phyloP scores from a whole-genome alignment of 2,329 filamentous ascomycete genomes.

The Dactylella cylindrospora region DNA sequence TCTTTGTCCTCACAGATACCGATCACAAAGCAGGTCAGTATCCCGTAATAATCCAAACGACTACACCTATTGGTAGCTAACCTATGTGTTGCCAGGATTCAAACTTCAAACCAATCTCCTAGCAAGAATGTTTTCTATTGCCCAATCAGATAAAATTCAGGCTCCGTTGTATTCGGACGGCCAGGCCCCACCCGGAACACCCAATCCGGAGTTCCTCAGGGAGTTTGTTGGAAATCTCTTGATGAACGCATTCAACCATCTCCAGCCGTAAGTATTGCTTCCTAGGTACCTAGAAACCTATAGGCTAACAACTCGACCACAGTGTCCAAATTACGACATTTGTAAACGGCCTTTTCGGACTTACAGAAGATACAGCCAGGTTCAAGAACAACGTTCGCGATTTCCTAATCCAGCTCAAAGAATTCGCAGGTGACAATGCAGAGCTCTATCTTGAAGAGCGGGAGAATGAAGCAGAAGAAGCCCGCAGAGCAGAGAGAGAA shows the following conservation, averaged over 20 bases:
- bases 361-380: conserved; percentile 85
- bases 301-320: conserved; percentile 18
- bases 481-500: conserved; percentile 84
- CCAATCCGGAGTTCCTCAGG: conserved; percentile 85
- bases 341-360: conserved; percentile 82
- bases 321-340: conserved; percentile 86
- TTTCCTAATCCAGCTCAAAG: conserved; percentile 95
- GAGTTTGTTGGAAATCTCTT: conserved; percentile 83
- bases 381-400: conserved; percentile 96
- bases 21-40: conserved; percentile 77
- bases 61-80: not conserved
- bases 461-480: conserved; percentile 83
- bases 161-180: conserved; percentile 85
- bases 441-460: conserved; percentile 93
- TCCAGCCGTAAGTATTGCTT: conserved; percentile 71
- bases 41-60: not conserved
- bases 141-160: conserved; percentile 85
- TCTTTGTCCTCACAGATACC: conserved; percentile 95
- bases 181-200: conserved; percentile 77
- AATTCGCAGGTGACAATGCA: conserved; percentile 92
- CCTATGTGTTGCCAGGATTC: conserved; percentile 62
- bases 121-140: conserved; percentile 93
- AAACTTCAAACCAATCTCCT: conserved; percentile 95
- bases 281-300: not conserved
- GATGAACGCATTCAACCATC: conserved; percentile 87